Evolutionary conservation across 1,284 basidiomycete species (phyloP).

Genomic region (Irpex sp.): DNA sequence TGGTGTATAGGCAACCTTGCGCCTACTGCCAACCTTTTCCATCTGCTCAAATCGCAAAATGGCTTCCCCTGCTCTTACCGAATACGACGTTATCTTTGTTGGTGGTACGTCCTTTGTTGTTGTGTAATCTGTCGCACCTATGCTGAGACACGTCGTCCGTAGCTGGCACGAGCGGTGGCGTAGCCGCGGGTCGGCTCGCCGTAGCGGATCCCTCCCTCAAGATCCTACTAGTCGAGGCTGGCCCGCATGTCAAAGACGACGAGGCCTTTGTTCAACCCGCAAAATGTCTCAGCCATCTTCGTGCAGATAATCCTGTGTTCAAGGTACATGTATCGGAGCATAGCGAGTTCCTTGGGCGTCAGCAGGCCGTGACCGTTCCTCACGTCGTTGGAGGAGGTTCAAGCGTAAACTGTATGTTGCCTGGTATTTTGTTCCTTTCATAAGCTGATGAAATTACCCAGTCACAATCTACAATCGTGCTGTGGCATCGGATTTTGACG

Average conservation of each 20-base stretch:
- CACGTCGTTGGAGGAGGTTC: conserved; percentile 55
- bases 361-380: conserved; percentile 36
- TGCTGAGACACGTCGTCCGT: not conserved
- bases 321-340: conserved; percentile 15
- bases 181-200: conserved; percentile 40
- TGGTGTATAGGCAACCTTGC: not conserved
- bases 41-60: not conserved
- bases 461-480: conserved; percentile 46
- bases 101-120: conserved; percentile 33
- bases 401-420: conserved; percentile 49
- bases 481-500: conserved; percentile 52
- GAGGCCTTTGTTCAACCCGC: conserved; percentile 29
- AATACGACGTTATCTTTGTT: conserved; percentile 46
- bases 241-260: conserved; percentile 30
- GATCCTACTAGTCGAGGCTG: conserved; percentile 41
- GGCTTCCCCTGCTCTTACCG: conserved; percentile 10
- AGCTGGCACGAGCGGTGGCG: conserved; percentile 41
- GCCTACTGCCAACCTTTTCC: not conserved
- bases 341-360: conserved; percentile 37
- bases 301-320: conserved; percentile 19
- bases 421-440: not conserved
- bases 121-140: conserved; percentile 22
- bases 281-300: conserved; percentile 25
- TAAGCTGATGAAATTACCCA: conserved; percentile 6
- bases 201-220: conserved; percentile 35